A percentile compares a stretch with the other conserved stretches of the same genome.
Conservation (phyloP, 345 rosid species). For the Salix caprea region DNA sequence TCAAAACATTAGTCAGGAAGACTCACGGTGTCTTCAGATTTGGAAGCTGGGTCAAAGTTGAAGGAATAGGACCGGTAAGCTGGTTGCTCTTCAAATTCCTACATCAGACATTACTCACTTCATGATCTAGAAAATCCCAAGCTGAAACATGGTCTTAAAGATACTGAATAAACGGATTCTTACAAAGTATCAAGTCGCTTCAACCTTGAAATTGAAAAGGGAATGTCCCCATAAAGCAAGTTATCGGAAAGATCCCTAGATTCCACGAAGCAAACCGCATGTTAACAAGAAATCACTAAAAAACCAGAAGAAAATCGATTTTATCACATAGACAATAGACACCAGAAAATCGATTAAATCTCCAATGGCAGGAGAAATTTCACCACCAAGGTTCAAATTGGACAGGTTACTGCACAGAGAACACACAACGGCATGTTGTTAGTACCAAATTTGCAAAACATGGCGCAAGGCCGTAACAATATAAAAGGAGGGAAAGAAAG, state of each 20-base stretch:
- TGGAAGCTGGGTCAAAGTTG: slow-evolving; percentile 84
- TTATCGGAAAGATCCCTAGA: slow-evolving; percentile 79
- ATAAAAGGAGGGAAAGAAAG: background rate
- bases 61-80: slow-evolving; percentile 86
- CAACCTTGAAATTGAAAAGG: slow-evolving; percentile 78
- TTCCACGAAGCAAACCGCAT: background rate
- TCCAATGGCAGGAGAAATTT: slow-evolving; percentile 81
- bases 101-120: background rate
- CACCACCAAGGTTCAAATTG: slow-evolving; percentile 73
- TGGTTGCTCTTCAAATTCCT: slow-evolving; percentile 84
- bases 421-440: background rate
- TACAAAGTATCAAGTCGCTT: slow-evolving; percentile 72
- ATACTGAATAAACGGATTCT: background rate
- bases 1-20: background rate
- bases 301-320: background rate
- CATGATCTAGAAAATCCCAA: background rate
- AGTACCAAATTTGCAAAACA: background rate
- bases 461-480: background rate
- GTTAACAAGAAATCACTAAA: background rate
- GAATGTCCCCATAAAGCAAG: slow-evolving; percentile 73
- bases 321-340: background rate
- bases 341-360: slow-evolving; percentile 44
- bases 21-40: slow-evolving; percentile 78
- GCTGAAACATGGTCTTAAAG: no score
- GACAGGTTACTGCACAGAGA: slow-evolving; percentile 50